These are phyloP conservation scores for Dentipellis fragilis DNA, from an alignment of 768 basidiomycete species.

Conservation along the genomic window DNA sequence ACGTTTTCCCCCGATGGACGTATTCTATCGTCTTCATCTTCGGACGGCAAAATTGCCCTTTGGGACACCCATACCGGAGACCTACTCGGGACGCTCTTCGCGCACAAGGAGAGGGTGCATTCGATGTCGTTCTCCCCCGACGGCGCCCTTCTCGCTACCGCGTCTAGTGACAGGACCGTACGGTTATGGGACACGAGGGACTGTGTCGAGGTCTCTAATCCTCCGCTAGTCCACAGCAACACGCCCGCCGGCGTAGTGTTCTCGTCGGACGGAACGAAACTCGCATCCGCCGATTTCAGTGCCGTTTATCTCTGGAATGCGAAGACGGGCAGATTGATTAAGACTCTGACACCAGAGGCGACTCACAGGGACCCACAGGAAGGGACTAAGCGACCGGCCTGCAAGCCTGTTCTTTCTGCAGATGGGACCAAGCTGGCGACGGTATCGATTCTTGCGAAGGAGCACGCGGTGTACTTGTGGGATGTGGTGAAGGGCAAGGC, in stretches of 20 bases:
- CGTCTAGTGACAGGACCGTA: conserved; percentile 5
- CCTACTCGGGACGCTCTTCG: conserved; percentile 21
- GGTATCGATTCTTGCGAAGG: background rate
- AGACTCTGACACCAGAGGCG: background rate
- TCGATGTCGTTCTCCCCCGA: conserved; percentile 37
- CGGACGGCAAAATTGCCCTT: background rate
- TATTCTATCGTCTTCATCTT: background rate
- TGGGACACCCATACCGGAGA: background rate
- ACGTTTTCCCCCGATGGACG: background rate
- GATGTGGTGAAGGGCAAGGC: background rate
- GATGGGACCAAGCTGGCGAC: background rate
- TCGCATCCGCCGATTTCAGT: conserved; percentile 4
- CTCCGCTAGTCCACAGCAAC: background rate
- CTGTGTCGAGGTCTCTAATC: background rate
- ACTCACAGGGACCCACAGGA: background rate
- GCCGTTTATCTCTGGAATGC: background rate
- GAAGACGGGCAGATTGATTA: background rate
- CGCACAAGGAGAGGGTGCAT: conserved; percentile 41
- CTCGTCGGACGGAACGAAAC: conserved; percentile 1
- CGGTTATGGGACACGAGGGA: conserved; percentile 6
- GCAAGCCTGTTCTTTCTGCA: background rate
- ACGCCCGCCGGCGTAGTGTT: background rate
- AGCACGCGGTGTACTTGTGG: conserved; percentile 1
- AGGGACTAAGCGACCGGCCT: background rate
- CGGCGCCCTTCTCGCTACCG: background rate